phyloP scores from a whole-genome alignment of 805 yeast genomes.

The Diddensiella santjacobensis region DNA sequence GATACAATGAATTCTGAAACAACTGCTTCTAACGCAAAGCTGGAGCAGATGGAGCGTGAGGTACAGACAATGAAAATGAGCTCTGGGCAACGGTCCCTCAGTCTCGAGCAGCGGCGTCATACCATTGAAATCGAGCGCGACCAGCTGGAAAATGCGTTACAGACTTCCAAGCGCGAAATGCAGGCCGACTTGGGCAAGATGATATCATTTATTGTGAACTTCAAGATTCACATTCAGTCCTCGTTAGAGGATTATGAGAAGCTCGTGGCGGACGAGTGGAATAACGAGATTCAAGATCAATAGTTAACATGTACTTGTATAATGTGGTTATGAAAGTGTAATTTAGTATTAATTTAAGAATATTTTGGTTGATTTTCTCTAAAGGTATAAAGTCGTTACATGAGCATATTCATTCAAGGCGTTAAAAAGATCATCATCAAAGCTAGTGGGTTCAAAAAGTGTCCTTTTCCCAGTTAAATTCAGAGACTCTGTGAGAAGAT shows the following conservation, averaged over 20 bases:
- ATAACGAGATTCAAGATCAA: not conserved
- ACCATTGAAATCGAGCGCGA: constrained; percentile 51
- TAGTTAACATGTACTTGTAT: no score
- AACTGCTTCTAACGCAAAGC: constrained; percentile 54
- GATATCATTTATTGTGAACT: constrained; percentile 56
- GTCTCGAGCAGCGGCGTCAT: constrained; percentile 47
- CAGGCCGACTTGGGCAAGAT: constrained; percentile 53
- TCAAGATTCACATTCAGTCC: constrained; percentile 64
- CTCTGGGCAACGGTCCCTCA: constrained; percentile 48
- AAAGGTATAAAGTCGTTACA: no score
- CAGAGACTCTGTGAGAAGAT: constrained; percentile 19
- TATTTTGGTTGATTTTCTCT: not conserved
- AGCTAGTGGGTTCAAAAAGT: no score
- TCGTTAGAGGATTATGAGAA: constrained; percentile 58
- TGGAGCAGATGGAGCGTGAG: constrained; percentile 60
- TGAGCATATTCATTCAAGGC: no score
- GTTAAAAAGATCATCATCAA: no score
- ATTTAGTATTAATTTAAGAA: no score
- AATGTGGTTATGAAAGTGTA: not conserved
- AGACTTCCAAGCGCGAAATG: constrained; percentile 44
- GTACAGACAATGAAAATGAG: constrained; percentile 46
- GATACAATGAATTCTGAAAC: constrained; percentile 52
- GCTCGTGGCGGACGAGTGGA: constrained; percentile 2
- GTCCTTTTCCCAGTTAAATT: constrained; percentile 29
- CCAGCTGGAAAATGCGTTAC: constrained; percentile 45